Evolutionary conservation across 1,139 yeast genomes (phyloP).

Genomic region (Casaregolazyma suthepensis): DNA sequence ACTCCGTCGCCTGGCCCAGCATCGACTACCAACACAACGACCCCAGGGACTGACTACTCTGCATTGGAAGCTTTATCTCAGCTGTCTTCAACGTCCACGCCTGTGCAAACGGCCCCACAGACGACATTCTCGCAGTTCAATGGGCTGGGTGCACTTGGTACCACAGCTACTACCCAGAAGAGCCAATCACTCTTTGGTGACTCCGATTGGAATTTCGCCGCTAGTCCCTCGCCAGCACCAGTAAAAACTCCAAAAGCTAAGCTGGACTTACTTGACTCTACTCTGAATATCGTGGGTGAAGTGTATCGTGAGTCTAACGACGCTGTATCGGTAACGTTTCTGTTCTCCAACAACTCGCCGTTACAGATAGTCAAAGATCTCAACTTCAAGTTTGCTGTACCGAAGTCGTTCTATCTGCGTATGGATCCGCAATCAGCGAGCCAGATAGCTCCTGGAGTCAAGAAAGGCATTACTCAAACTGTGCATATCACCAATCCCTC

Average conservation of each 20-base stretch:
- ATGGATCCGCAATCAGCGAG: constrained; percentile 68
- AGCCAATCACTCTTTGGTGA: constrained; percentile 1
- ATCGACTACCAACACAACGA: constrained; percentile 11
- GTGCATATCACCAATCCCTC: constrained; percentile 52
- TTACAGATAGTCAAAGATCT: constrained; percentile 40
- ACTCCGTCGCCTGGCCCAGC: constrained; percentile 10
- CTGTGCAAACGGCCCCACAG: not conserved
- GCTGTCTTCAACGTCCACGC: constrained; percentile 5
- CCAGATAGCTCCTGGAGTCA: constrained; percentile 44
- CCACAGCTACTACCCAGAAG: not conserved
- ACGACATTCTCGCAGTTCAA: not conserved
- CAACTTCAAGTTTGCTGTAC: constrained; percentile 75
- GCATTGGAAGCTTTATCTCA: constrained; percentile 11
- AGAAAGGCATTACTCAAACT: constrained; percentile 54
- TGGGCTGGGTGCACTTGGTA: not conserved
- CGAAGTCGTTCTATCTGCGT: constrained; percentile 59
- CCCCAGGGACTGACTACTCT: constrained; percentile 6
- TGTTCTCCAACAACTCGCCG: constrained; percentile 45
- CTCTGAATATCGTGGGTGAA: constrained; percentile 46
- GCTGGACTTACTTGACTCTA: constrained; percentile 27
- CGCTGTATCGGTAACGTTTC: constrained; percentile 41
- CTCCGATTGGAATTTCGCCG: constrained; percentile 10
- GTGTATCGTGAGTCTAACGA: constrained; percentile 36
- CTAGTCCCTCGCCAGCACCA: constrained; percentile 11
- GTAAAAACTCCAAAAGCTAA: constrained; percentile 12